Base-by-base conservation (phyloP, 208 protist species). In the Acanthamoeba royreba region DNA sequence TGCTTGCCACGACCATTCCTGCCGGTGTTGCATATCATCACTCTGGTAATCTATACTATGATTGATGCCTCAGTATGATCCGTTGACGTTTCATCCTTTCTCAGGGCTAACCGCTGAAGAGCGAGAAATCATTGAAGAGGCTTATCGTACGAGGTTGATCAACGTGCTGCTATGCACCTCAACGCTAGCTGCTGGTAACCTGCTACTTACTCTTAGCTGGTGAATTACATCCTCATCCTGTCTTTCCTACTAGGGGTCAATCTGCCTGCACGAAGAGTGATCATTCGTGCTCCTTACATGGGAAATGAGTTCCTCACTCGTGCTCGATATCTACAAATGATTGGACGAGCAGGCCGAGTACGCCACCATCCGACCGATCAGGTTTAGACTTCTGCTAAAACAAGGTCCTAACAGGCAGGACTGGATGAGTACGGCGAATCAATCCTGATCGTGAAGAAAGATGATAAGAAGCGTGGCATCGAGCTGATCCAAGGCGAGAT, bases 11-110 rank as follows among this genome's bases (percentile, higher is more conserved):
- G 0, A 96, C 90, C 13, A 43, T 97, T 22, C 47, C 49, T 7
- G 43, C 61, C n/a, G 96, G 96, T 15, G 94, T 97, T 8, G 96
- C 96, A 5, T 97, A 94, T 43, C 97, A 98, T 47, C 96, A 98
- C 94, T 91, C 95, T 4, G 94, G 95, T 93, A 11, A 35, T 53
- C 28, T 8, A n/a, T n/a, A n/a, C n/a, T n/a, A n/a, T n/a, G n/a
- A n/a, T n/a, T n/a, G n/a, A n/a, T n/a, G n/a, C n/a, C n/a, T n/a
- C 19, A 40, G 19, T 87, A 87, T 8, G 79, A 11, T 66, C 47
- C 8, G 19, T 49, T 74, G 28, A 40, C 63, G 22, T 8, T 8
- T 74, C 11, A 25, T 74, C 19, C 9, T 40, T 8, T 8, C 15
- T 11, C 13, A 77, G 85, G 85, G 9, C 43, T 92, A 9, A 92